Evolutionary conservation across 2,329 filamentous ascomycete species (phyloP), one percentile per base, ranked within the genome.

Genomic region (Trichoderma asperellum): DNA sequence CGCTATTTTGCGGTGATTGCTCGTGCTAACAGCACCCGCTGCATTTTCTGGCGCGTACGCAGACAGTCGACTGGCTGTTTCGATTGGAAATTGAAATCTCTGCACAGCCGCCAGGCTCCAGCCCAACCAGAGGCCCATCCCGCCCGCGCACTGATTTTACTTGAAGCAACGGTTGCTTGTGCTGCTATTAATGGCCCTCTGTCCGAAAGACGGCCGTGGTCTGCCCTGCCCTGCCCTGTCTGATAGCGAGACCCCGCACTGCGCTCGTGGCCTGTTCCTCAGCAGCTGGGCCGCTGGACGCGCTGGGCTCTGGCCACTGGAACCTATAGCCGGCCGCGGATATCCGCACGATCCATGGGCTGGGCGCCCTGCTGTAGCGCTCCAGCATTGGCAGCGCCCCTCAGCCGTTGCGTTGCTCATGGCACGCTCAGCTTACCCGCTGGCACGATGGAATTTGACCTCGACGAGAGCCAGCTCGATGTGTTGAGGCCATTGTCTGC

Each of bases 1-100:
- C 55, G 64, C 35, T 53, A 40, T 52, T 64, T 59, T 37, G 37
- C 49, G 62, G 43, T 65, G 62, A 65, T 65, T 65, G 62, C 34
- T 47, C 37, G 63, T 67, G 55, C 64, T 69, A 69, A 62, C 56
- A 29, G 67, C 67, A 69, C 68, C 56, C 61, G 53, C 61, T 55
- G 57, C 68, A 40, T 68, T 29, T 52, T 68, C 58, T 62, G 66
- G 66, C 66, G 66, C 66, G 66, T 57, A 63, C 6, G n/a, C 24
- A 21, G 7, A 29, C 16, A 37, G 40, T 43, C 37, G 29, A 68
- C 53, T 34, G 56, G 40, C 29, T 49, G 27, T 18, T 32, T 43
- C 27, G 32, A 62, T 27, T 63, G 47, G 35, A 16, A 12, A 12
- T 18, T 7, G n/a, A 57, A 68, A 61, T 61, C 34, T 69, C 56